phyloP scores from a whole-genome alignment of 108 stramenopile species.

The Pseudonitzschia pungens region DNA sequence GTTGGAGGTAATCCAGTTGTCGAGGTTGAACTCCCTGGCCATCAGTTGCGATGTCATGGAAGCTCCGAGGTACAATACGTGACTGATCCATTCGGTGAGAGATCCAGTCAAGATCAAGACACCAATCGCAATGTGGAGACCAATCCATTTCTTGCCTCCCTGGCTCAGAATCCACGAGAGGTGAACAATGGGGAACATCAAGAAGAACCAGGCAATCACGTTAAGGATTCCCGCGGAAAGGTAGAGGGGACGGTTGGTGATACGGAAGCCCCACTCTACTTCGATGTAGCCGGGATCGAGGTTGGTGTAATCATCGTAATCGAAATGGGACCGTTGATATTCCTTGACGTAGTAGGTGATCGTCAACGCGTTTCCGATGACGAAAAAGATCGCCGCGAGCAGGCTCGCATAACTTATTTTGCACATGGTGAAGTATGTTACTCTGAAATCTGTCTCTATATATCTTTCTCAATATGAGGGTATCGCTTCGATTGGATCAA shows the following conservation, averaged over 20 bases:
- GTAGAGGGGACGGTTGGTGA: conserved; percentile 19
- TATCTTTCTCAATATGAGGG: background rate
- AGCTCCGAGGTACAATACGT: conserved; percentile 58
- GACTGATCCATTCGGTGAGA: conserved; percentile 58
- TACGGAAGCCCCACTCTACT: conserved; percentile 53
- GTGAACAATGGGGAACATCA: conserved; percentile 68
- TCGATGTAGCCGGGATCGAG: conserved; percentile 66
- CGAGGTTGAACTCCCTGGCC: conserved; percentile 61
- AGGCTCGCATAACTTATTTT: conserved; percentile 10
- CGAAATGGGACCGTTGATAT: conserved; percentile 18
- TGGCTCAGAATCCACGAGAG: conserved; percentile 59
- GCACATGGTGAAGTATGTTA: background rate
- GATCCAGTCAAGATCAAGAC: conserved; percentile 56
- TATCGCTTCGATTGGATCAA: background rate
- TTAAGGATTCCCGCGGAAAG: conserved; percentile 37
- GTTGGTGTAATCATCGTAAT: conserved; percentile 36
- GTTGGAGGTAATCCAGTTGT: conserved; percentile 48
- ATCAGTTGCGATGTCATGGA: conserved; percentile 53
- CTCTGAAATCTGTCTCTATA: background rate
- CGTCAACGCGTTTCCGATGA: conserved; percentile 14
- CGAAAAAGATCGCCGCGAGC: conserved; percentile 12
- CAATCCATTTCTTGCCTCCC: conserved; percentile 50
- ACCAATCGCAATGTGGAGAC: conserved; percentile 55
- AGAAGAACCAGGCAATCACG: conserved; percentile 63
- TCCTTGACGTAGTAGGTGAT: conserved; percentile 19